Percentiles rank a stretch among this genome's conserved stretches.
Conservation (phyloP, 2,329 filamentous ascomycete species). For the Exophiala sp. region DNA sequence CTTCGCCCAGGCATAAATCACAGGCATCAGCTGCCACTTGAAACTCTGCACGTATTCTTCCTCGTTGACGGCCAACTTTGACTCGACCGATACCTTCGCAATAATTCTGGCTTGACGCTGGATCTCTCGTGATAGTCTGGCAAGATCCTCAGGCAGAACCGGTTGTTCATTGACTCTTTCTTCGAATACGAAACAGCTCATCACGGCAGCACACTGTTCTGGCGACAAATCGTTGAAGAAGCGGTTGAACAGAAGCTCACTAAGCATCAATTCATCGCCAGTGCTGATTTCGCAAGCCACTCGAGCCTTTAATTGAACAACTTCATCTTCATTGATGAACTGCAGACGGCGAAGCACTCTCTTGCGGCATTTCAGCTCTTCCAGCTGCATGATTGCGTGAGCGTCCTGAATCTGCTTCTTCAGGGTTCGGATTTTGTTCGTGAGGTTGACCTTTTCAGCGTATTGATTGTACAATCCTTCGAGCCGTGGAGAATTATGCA, state of each 20-base stretch:
- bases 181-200: conserved; percentile 96
- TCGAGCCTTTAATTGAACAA: conserved; percentile 93
- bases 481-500: conserved; percentile 85
- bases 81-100: conserved; percentile 91
- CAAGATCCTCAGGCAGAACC: conserved; percentile 73
- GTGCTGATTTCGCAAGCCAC: conserved; percentile 98
- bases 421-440: conserved; percentile 76
- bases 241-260: conserved; percentile 89
- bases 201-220: conserved; percentile 77
- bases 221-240: conserved; percentile 96
- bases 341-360: conserved; percentile 88
- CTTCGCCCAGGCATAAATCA: conserved; percentile 86
- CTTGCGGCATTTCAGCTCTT: conserved; percentile 94
- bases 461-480: conserved; percentile 85
- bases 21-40: conserved; percentile 96
- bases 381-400: conserved; percentile 84
- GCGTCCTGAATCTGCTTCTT: conserved; percentile 85
- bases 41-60: conserved; percentile 87
- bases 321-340: conserved; percentile 93
- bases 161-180: conserved; percentile 80
- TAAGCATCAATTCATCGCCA: conserved; percentile 88
- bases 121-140: conserved; percentile 81
- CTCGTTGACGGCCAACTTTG: conserved; percentile 89
- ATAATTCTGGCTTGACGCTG: conserved; percentile 82
- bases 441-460: conserved; percentile 70